phyloP scores from a whole-genome alignment of 1,284 basidiomycete species.

The Tetrapyrgos nigripes region DNA sequence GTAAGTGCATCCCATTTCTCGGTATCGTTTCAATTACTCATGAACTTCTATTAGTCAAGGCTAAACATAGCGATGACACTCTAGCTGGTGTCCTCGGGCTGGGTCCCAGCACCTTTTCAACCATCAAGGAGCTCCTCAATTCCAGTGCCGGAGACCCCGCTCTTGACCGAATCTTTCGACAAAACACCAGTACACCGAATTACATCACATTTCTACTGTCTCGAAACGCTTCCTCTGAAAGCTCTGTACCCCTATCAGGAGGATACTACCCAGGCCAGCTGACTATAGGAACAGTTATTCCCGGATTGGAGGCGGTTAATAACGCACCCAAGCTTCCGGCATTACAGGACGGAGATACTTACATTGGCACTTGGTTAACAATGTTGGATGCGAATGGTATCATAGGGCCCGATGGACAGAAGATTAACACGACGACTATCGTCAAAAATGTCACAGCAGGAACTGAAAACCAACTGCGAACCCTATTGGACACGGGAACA shows the following conservation, averaged over 20 bases:
- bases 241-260: background rate
- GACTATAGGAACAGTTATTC: slow-evolving; percentile 11
- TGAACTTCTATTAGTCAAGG: background rate
- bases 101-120: background rate
- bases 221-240: background rate
- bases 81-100: background rate
- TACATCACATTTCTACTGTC: background rate
- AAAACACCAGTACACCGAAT: background rate
- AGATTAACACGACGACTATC: slow-evolving; percentile 5
- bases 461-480: slow-evolving; percentile 3
- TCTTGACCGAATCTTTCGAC: background rate
- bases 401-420: slow-evolving; percentile 11
- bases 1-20: background rate
- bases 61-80: background rate
- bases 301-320: background rate
- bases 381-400: slow-evolving; percentile 13
- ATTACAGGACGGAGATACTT: background rate
- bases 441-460: background rate
- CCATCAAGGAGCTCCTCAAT: background rate
- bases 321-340: slow-evolving; percentile 4
- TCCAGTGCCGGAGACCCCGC: background rate
- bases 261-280: slow-evolving; percentile 4
- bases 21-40: background rate
- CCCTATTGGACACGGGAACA: slow-evolving; percentile 9
- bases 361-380: slow-evolving; percentile 6